These are phyloP conservation scores for Sisymbrium altissimum DNA, from an alignment of 345 rosid species.

Conservation along the genomic window DNA sequence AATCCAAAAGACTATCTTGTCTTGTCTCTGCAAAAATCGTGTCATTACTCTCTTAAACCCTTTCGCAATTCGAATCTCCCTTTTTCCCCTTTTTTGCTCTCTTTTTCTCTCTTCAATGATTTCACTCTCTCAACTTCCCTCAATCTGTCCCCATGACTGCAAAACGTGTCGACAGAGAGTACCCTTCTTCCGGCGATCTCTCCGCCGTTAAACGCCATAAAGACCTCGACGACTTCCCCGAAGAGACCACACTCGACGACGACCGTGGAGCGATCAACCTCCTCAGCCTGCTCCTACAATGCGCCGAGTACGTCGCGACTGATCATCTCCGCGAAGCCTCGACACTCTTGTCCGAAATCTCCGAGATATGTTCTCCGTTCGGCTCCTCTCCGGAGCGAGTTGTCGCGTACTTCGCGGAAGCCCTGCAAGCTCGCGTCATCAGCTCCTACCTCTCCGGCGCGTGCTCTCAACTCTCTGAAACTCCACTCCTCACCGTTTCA, in stretches of 20 bases:
- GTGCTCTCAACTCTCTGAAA: conserved; percentile 53
- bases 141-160: conserved; percentile 34
- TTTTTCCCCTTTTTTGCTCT: not conserved
- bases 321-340: conserved; percentile 68
- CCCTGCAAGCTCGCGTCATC: conserved; percentile 80
- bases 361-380: conserved; percentile 78
- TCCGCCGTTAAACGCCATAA: conserved; percentile 46
- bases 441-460: conserved; percentile 59
- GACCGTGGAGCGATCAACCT: conserved; percentile 42
- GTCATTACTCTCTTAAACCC: conserved; percentile 48
- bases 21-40: conserved; percentile 22
- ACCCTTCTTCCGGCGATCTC: conserved; percentile 45
- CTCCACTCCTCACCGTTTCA: conserved; percentile 45
- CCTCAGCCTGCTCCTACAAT: conserved; percentile 77
- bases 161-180: conserved; percentile 32
- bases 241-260: conserved; percentile 34
- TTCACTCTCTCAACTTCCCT: conserved; percentile 5
- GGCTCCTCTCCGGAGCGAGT: conserved; percentile 89
- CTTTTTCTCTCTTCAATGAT: conserved; percentile 26
- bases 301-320: conserved; percentile 86
- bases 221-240: conserved; percentile 40
- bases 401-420: conserved; percentile 83
- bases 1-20: conserved; percentile 28
- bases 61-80: conserved; percentile 42
- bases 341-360: conserved; percentile 71